These are phyloP conservation scores for Paraphysoderma sedebokerense DNA, from an alignment of 371 early-diverging fungal genomes.

Conservation along the genomic window DNA sequence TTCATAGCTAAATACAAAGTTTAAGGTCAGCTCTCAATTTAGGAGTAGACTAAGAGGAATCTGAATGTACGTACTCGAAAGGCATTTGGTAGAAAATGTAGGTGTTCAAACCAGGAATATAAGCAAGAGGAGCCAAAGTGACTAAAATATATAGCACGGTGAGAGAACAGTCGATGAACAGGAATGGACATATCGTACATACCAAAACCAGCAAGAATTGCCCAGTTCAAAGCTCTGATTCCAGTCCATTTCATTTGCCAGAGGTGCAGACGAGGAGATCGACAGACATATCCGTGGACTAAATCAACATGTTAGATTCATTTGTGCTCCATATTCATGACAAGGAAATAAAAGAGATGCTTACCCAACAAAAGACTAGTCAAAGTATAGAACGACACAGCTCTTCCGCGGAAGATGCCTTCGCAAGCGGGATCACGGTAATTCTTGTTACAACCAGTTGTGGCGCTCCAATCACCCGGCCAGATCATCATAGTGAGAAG, in stretches of 20 bases:
- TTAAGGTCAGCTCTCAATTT: no score
- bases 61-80: conserved; percentile 47
- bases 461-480: no score
- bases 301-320: no score
- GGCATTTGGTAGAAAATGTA: conserved; percentile 42
- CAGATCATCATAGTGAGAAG: conserved; percentile 10
- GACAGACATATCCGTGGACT: background rate
- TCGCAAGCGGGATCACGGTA: conserved; percentile 29
- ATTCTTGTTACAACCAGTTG: conserved; percentile 29
- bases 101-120: conserved; percentile 49
- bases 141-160: no score
- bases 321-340: no score
- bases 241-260: background rate
- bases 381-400: conserved; percentile 43
- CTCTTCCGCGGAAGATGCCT: conserved; percentile 53
- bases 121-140: conserved; percentile 36
- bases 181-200: no score
- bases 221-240: conserved; percentile 17
- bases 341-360: no score
- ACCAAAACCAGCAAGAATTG: conserved; percentile 31
- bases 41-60: no score
- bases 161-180: no score
- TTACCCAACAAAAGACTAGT: conserved; percentile 43
- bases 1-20: no score
- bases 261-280: background rate